Base-by-base conservation (phyloP, 805 yeast species). In the Myxozyma melibiosi region DNA sequence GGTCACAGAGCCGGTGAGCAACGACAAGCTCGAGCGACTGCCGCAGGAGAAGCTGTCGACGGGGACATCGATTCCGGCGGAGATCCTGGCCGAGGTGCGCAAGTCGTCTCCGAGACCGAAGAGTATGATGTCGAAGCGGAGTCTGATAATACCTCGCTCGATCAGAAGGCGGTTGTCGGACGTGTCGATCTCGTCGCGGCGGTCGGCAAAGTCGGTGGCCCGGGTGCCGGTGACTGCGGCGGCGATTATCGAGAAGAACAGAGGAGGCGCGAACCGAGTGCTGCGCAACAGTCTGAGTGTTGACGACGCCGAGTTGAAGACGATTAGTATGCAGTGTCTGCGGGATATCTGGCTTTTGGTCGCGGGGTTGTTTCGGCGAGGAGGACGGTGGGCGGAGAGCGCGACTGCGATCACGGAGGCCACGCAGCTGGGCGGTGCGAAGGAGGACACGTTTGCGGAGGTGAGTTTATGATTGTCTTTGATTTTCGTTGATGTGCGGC, bases 371-470 rank as follows among this genome's bases (percentile, higher is more conserved):
- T 60, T 60, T 39, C 51, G 64, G 6, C 37, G 55, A 16, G 27
- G 48, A 8, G 62, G 51, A 22, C 51, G 47, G 27, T 60, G 53
- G 55, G n/a, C 37, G 18, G 62, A 60, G 48, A 49, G 58, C 31
- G 64, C 52, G 16, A 50, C 62, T 13, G 61, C 64, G 3, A 58
- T 60, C 8, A 42, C 37, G 8, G 62, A 57, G 28, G 64, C 64
- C n/a, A 48, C 58, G 5, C 57, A 57, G 45, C 41, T 60, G 22
- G 64, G 64, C 4, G 62, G 62, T 4, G 58, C 55, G 14, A 52
- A 44, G 20, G 64, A 60, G 37, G 64, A 60, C 34, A 57, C 62
- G 13, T 60, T 53, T 48, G 27, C 58, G 4, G 64, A 60, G 58
- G 63, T 59, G 33, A 20, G 56, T 43, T 28, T 9, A 24, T 11